These are phyloP conservation scores for Excoecaria cochinchinensis DNA, from an alignment of 345 rosid genomes.

Conservation along the genomic window DNA sequence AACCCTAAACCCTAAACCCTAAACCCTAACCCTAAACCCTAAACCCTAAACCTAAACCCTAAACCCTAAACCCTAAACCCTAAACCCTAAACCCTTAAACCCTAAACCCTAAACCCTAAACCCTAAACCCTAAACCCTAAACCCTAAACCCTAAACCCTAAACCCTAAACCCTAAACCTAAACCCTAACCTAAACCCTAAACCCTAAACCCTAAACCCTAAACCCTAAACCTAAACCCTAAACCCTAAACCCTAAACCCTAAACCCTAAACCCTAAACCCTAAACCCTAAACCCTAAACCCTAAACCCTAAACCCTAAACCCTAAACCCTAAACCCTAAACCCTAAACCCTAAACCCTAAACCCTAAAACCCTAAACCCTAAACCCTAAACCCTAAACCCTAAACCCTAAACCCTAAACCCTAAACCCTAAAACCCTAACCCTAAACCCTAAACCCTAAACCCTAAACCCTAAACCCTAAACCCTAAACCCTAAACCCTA, in stretches of 20 bases:
- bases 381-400: too few relatives aligned
- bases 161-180: too few relatives aligned
- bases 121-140: slow-evolving; percentile 25
- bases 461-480: slow-evolving; percentile 20
- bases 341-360: too few relatives aligned
- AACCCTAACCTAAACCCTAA: slow-evolving; percentile 17
- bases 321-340: too few relatives aligned
- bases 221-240: slow-evolving; percentile 27
- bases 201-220: slow-evolving; percentile 25
- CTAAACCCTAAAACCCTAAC: slow-evolving; percentile 29
- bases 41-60: slow-evolving; percentile 23
- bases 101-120: slow-evolving; percentile 28
- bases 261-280: slow-evolving; percentile 20
- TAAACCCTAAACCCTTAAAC: slow-evolving; percentile 29
- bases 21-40: slow-evolving; percentile 25
- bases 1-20: slow-evolving; percentile 30
- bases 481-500: slow-evolving; percentile 17
- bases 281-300: slow-evolving; percentile 27
- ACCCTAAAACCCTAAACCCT: too few relatives aligned
- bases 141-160: slow-evolving; percentile 21
- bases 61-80: slow-evolving; percentile 22
- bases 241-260: slow-evolving; percentile 24
- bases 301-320: too few relatives aligned
- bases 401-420: too few relatives aligned
- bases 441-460: slow-evolving; percentile 22